Evolutionary conservation across 2,329 filamentous ascomycete genomes (phyloP).

Genomic region (Penicillium rolfsii): DNA sequence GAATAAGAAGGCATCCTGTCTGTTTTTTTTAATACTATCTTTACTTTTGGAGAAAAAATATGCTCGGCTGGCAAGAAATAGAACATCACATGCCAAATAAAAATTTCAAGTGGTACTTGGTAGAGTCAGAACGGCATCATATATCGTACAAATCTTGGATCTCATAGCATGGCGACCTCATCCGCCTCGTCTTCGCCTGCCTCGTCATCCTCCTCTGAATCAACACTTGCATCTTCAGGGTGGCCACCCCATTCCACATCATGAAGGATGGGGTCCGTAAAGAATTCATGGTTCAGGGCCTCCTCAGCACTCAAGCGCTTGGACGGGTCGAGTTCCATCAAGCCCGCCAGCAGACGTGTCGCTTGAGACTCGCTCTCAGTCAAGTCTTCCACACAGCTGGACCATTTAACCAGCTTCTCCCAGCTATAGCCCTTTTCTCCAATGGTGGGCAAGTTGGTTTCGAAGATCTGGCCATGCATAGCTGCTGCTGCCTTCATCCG

Average conservation of each 20-base stretch:
- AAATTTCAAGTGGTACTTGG: constrained; percentile 12
- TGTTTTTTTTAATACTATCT: not conserved
- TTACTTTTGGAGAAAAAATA: not conserved
- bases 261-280: constrained; percentile 46
- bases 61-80: not conserved
- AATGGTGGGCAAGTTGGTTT: constrained; percentile 90
- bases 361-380: constrained; percentile 52
- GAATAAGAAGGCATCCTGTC: not conserved
- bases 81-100: not conserved
- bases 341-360: constrained; percentile 45
- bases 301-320: constrained; percentile 50
- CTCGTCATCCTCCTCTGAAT: constrained; percentile 39
- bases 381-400: constrained; percentile 72
- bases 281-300: constrained; percentile 51
- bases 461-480: constrained; percentile 87
- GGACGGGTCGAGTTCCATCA: constrained; percentile 50
- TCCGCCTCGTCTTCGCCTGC: constrained; percentile 42
- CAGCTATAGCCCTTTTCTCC: constrained; percentile 81
- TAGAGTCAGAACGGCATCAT: constrained; percentile 22
- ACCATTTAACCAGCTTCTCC: constrained; percentile 95
- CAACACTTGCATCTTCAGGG: constrained; percentile 41
- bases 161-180: constrained; percentile 44
- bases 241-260: constrained; percentile 47
- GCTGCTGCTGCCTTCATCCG: constrained; percentile 82
- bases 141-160: constrained; percentile 27